These are phyloP conservation scores for Penicillium nucicola DNA, from an alignment of 495 filamentous ascomycete genomes.

Conservation along the genomic window DNA sequence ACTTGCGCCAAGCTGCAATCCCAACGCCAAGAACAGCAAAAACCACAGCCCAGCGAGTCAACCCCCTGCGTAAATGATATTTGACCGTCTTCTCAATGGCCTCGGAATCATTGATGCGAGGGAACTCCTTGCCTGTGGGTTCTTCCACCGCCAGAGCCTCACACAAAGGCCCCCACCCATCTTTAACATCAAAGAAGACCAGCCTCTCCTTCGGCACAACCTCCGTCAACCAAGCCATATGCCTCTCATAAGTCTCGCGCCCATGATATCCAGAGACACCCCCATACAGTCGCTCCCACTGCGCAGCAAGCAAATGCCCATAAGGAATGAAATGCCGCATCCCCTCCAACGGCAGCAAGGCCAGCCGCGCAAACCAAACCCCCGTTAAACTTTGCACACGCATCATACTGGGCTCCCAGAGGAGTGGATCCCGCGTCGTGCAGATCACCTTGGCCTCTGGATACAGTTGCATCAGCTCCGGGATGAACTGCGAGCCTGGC, in stretches of 20 bases:
- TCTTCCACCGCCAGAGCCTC: conserved; percentile 39
- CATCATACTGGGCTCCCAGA: conserved; percentile 8
- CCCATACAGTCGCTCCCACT: conserved; percentile 11
- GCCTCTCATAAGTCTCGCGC: conserved; percentile 9
- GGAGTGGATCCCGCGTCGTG: conserved; percentile 9
- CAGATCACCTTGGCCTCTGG: conserved; percentile 15
- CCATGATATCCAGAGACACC: conserved; percentile 5
- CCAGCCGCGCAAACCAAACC: conserved; percentile 11
- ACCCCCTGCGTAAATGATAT: conserved; percentile 16
- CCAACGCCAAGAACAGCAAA: conserved; percentile 7
- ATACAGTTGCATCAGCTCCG: conserved; percentile 13
- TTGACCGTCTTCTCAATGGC: conserved; percentile 14
- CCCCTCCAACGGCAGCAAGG: conserved; percentile 9
- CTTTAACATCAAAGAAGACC: conserved; percentile 43
- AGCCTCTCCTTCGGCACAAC: conserved; percentile 40
- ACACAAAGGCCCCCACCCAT: conserved; percentile 51
- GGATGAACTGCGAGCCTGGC: conserved; percentile 10
- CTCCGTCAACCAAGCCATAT: conserved; percentile 31
- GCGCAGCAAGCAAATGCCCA: conserved; percentile 6
- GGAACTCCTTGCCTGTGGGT: conserved; percentile 36
- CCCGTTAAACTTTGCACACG: conserved; percentile 9
- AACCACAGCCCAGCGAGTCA: conserved; percentile 17
- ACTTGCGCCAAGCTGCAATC: background rate
- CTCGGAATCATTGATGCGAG: conserved; percentile 29
- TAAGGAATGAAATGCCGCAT: conserved; percentile 15